Evolutionary conservation across 257 asterid genomes (phyloP).

Genomic region (Primulina tabacum): DNA sequence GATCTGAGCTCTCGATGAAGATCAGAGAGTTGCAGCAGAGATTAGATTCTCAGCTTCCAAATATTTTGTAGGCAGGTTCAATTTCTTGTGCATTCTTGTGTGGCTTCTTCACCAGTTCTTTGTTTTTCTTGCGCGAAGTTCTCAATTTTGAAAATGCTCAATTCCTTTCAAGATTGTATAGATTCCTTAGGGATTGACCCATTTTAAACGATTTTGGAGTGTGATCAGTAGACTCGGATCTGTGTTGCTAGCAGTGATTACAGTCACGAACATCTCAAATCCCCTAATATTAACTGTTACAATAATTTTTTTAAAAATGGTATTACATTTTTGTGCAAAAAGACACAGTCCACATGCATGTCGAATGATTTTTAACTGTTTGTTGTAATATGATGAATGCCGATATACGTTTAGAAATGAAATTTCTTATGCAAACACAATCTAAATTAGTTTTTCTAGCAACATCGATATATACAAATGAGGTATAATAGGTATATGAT

Average conservation of each 20-base stretch:
- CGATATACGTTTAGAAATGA: too few species aligned
- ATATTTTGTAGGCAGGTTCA: conserved; percentile 55
- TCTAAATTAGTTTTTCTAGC: too few species aligned
- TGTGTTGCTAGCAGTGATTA: neutral
- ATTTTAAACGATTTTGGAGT: neutral
- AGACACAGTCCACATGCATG: too few species aligned
- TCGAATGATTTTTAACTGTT: too few species aligned
- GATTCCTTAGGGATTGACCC: neutral
- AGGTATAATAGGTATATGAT: too few species aligned
- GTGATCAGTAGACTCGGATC: neutral
- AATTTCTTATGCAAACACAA: too few species aligned
- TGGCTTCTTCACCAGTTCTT: conserved; percentile 30
- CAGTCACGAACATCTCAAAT: too few species aligned
- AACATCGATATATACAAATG: too few species aligned
- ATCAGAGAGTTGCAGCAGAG: conserved; percentile 74
- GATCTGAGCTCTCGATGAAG: conserved; percentile 68
- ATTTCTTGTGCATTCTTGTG: conserved; percentile 49
- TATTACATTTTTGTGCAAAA: too few species aligned
- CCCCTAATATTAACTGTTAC: too few species aligned
- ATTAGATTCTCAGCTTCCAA: conserved; percentile 83
- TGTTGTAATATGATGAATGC: too few species aligned
- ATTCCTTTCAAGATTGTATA: neutral
- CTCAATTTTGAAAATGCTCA: conserved; percentile 31
- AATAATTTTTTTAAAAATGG: too few species aligned
- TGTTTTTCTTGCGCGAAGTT: conserved; percentile 26